Base-by-base conservation (phyloP, 2,329 filamentous ascomycete genomes). In the Fusarium sp. region DNA sequence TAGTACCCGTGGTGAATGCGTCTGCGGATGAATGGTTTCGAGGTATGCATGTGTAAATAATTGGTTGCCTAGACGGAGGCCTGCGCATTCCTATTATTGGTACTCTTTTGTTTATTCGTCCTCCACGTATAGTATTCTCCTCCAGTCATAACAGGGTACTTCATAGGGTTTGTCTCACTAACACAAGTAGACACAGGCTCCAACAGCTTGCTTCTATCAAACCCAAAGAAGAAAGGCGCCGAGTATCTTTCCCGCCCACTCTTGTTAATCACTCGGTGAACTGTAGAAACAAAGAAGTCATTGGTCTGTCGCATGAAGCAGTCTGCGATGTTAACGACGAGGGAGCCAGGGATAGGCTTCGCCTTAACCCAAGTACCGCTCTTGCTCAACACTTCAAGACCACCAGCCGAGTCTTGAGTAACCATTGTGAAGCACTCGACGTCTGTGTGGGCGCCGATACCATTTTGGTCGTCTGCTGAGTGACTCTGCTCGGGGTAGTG, bases 281-380 rank as follows among this genome's bases (percentile, higher is more conserved):
- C 79, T 0, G 83, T 85, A 46, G 81, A 84, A 56, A 83, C 79
- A 58, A 84, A 86, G 47, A 75, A 60, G 20, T 82, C 84, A 57
- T 87, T 87, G 2, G 84, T 85, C 76, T 83, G 84, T 18, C 84
- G 79, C 79, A 84, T 84, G 65, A 87, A 73, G 55, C 82, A 84
- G 69, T 87, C 83, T 8, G 80, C 85, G 20, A 86, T 82, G 55
- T 87, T 87, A n/a, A 87, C 82, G 18, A 87, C 83, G 47, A 86
- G 79, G 0, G 83, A 79, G 2, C 78, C 81, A 2, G 78, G 77
- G 2, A 83, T 72, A 4, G 83, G 81, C 6, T 71, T 66, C 0
- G 82, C 82, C 10, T 78, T 76, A 32, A 85, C 75, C 83, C 83
- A 86, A 43, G 81, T 66, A 14, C 78, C 68, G 64, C 79, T 59